phyloP scores from a whole-genome alignment of 1,139 yeast genomes.

The Hanseniaspora gamundiae region DNA sequence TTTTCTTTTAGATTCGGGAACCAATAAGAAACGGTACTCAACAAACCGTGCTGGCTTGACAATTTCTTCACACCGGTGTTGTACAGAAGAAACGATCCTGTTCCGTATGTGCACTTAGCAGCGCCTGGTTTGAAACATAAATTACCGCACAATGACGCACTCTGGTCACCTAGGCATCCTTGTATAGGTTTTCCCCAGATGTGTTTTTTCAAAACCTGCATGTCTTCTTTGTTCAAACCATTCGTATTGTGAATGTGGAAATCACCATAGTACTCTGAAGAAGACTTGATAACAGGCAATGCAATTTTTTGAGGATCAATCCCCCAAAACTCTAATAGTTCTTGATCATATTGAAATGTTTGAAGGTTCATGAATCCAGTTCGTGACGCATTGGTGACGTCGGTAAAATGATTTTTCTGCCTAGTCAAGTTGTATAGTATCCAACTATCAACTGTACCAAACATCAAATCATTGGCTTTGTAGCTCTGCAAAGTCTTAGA shows the following conservation, averaged over 20 bases:
- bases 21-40: conserved; percentile 86
- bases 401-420: conserved; percentile 63
- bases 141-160: conserved; percentile 90
- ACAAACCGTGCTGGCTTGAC: conserved; percentile 65
- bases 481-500: conserved; percentile 57
- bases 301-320: conserved; percentile 40
- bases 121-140: conserved; percentile 72
- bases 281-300: conserved; percentile 71
- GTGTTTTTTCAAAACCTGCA: conserved; percentile 13
- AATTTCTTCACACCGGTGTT: conserved; percentile 66
- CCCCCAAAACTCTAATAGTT: conserved; percentile 65
- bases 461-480: conserved; percentile 68
- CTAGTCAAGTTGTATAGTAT: conserved; percentile 74
- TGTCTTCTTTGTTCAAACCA: conserved; percentile 41
- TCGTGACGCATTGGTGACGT: conserved; percentile 84
- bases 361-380: conserved; percentile 83
- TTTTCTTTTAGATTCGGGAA: conserved; percentile 50
- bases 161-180: conserved; percentile 92
- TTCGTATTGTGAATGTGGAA: conserved; percentile 36
- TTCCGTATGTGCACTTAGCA: conserved; percentile 95
- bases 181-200: conserved; percentile 36
- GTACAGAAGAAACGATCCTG: conserved; percentile 85
- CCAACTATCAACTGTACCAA: conserved; percentile 95
- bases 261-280: conserved; percentile 69
- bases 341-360: conserved; percentile 65